These are phyloP conservation scores for Schoenoplectus tabernaemontani DNA, from an alignment of 202 grass and related monocot genomes.

Conservation along the genomic window DNA sequence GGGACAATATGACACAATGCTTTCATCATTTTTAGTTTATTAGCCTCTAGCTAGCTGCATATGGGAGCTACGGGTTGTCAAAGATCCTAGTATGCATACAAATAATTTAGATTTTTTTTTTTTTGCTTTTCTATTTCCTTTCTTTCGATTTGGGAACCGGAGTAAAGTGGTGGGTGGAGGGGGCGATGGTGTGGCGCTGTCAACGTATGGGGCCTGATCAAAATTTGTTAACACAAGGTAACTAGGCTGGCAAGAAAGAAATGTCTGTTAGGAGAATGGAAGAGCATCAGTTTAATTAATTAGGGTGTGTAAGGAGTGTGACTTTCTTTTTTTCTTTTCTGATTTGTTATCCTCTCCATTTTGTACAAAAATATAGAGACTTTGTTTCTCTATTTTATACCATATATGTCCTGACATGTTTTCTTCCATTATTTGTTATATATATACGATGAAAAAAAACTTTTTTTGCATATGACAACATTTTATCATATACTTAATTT, in stretches of 20 bases:
- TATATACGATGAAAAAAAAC: not conserved
- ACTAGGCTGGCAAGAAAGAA: slow-evolving; percentile 5
- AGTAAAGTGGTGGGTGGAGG: not conserved
- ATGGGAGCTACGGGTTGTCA: slow-evolving; percentile 8
- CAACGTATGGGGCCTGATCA: slow-evolving; percentile 10
- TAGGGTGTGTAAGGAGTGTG: slow-evolving; percentile 18
- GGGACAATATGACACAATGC: not conserved
- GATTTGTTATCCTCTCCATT: slow-evolving; percentile 7
- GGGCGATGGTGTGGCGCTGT: slow-evolving; percentile 60
- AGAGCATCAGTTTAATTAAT: slow-evolving; percentile 7
- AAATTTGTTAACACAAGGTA: slow-evolving; percentile 31
- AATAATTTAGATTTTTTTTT: slow-evolving; percentile 5
- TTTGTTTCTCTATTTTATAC: slow-evolving; percentile 19
- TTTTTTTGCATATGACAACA: not conserved
- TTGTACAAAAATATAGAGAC: slow-evolving; percentile 21
- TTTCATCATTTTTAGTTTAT: not conserved
- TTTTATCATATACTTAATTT: not conserved
- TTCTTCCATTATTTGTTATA: not conserved
- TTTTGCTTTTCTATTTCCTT: not conserved
- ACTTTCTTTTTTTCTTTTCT: not conserved
- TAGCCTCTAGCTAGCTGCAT: not conserved
- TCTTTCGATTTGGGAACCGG: slow-evolving; percentile 11
- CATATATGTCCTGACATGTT: slow-evolving; percentile 3
- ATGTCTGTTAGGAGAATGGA: slow-evolving; percentile 23
- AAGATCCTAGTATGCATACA: not conserved